Evolutionary conservation across 1,139 yeast species (phyloP).

Genomic region (Komagataea norvegica): DNA sequence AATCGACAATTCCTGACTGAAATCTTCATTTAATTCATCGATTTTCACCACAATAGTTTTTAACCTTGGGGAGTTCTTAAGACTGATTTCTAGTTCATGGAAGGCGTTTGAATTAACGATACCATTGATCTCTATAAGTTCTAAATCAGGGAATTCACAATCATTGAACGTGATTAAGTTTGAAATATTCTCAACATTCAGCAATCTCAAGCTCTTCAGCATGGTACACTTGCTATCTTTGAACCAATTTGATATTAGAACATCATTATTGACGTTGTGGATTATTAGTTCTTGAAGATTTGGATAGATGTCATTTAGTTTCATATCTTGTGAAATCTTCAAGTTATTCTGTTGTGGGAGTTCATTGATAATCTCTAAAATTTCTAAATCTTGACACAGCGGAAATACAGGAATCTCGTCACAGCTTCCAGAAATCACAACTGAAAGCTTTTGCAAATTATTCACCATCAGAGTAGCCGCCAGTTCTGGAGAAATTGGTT

Average conservation of each 20-base stretch:
- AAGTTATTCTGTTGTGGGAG: not conserved
- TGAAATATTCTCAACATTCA: constrained; percentile 2
- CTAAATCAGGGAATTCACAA: constrained; percentile 7
- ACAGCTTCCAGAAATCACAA: constrained; percentile 1
- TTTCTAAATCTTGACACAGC: not conserved
- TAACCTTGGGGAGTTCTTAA: constrained; percentile 4
- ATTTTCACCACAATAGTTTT: constrained; percentile 4
- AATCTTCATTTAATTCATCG: constrained; percentile 6
- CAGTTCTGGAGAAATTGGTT: not conserved
- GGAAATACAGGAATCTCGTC: not conserved
- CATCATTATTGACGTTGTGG: constrained; percentile 2
- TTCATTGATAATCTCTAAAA: not conserved
- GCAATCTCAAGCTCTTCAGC: constrained; percentile 1
- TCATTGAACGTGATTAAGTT: constrained; percentile 1
- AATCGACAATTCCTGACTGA: constrained; percentile 2
- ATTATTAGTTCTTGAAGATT: constrained; percentile 1
- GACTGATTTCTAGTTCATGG: constrained; percentile 6
- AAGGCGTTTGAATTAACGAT: constrained; percentile 3
- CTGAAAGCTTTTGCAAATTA: not conserved
- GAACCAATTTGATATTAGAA: constrained; percentile 2
- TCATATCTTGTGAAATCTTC: not conserved
- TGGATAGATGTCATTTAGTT: constrained; percentile 5
- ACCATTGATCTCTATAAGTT: constrained; percentile 6
- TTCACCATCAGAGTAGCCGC: not conserved
- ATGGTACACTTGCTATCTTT: not conserved